Percentiles rank a stretch among this genome's conserved stretches.
phyloP scores from a whole-genome alignment of 2,329 filamentous ascomycete genomes.

The Chrysoporthe austroafricana region DNA sequence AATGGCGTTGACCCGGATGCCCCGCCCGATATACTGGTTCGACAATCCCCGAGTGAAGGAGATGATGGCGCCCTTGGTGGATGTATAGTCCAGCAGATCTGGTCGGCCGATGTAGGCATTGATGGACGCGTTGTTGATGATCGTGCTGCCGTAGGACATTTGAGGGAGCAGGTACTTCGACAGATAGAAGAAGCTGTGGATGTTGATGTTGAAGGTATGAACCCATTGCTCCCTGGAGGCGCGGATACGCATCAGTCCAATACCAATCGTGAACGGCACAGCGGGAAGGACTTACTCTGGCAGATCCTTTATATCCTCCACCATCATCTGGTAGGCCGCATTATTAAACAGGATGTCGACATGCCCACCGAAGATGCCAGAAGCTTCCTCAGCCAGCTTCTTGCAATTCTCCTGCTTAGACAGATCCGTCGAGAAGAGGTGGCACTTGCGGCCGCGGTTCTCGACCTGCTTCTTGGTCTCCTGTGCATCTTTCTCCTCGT shows the following conservation, averaged over 20 bases:
- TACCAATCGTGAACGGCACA: too few species aligned
- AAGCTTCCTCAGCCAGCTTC: conserved; percentile 67
- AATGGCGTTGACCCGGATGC: conserved; percentile 77
- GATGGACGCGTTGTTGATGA: conserved; percentile 86
- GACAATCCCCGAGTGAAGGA: conserved; percentile 78
- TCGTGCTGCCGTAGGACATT: conserved; percentile 73
- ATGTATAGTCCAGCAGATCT: conserved; percentile 81
- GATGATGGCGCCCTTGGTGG: conserved; percentile 77
- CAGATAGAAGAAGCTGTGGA: conserved; percentile 80
- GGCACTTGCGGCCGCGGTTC: conserved; percentile 66
- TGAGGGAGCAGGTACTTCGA: conserved; percentile 77
- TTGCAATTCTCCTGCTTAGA: conserved; percentile 69
- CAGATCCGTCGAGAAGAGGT: conserved; percentile 68
- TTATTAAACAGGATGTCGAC: conserved; percentile 80
- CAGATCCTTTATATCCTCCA: conserved; percentile 71
- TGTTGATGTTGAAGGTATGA: conserved; percentile 80
- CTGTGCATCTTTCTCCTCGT: conserved; percentile 76
- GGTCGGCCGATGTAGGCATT: conserved; percentile 82
- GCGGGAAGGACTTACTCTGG: conserved; percentile 56
- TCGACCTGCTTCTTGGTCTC: conserved; percentile 75
- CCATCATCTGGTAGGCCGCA: conserved; percentile 75
- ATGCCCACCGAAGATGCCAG: conserved; percentile 63
- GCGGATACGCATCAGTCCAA: neutral
- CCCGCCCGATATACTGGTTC: conserved; percentile 73
- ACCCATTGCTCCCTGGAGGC: conserved; percentile 71